A percentile compares a stretch with the other conserved stretches of the same genome.
Conservation (phyloP, 192 early-diverging fungal species). For the Oehlia diaphana region DNA sequence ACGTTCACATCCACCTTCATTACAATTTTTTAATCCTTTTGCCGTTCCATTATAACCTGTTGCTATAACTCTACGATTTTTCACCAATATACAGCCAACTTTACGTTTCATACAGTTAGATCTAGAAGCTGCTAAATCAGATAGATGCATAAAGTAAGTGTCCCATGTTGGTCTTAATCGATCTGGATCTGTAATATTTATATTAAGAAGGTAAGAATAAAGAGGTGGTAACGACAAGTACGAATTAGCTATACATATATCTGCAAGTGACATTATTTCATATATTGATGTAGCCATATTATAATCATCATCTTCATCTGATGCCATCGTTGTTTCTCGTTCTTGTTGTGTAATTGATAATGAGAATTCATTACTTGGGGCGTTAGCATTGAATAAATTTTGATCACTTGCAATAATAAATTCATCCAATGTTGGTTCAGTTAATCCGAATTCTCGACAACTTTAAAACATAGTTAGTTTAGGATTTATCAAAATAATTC, state of each 20-base stretch:
- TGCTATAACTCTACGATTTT: conserved; percentile 85
- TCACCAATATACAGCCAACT: conserved; percentile 93
- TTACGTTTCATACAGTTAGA: conserved; percentile 99
- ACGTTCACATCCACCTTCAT: conserved; percentile 88
- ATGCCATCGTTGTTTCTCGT: neutral
- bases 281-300: conserved; percentile 12
- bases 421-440: conserved; percentile 47
- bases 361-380: conserved; percentile 10
- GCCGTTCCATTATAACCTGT: conserved; percentile 99
- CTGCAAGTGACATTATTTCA: conserved; percentile 13
- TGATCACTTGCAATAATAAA: conserved; percentile 62
- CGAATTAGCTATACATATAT: conserved; percentile 24
- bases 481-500: neutral
- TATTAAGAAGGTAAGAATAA: conserved; percentile 34
- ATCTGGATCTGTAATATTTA: conserved; percentile 70
- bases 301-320: neutral
- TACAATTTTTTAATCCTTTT: conserved; percentile 88
- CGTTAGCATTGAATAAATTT: conserved; percentile 39
- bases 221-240: neutral
- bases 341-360: neutral
- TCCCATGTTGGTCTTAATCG: conserved; percentile 92
- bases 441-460: conserved; percentile 3
- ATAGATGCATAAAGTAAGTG: conserved; percentile 95
- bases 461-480: conserved; percentile 13
- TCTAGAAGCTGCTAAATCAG: conserved; percentile 84